phyloP scores from a whole-genome alignment of 139 green algal genomes.

The Tetradesmus obliquus region DNA sequence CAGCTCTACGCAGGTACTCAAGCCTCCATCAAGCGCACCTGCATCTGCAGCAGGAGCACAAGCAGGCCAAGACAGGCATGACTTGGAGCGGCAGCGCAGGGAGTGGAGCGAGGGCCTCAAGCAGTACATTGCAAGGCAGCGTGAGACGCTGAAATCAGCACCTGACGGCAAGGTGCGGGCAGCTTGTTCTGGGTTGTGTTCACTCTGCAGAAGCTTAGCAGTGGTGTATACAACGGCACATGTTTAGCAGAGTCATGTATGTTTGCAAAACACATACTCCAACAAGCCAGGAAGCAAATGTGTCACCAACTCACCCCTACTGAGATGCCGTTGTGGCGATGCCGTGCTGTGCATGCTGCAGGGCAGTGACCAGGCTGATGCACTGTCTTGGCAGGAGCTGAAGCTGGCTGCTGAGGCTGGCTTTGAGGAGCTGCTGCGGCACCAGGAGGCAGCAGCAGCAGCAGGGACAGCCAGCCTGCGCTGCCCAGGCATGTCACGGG shows the following conservation, averaged over 20 bases:
- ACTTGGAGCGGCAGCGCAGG: constrained; percentile 45
- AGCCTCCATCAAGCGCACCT: not conserved
- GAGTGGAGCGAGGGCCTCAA: constrained; percentile 63
- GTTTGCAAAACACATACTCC: too few species aligned
- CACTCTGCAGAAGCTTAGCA: not conserved
- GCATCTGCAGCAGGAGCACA: not conserved
- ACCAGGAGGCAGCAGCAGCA: constrained; percentile 46
- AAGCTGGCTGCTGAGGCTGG: constrained; percentile 66
- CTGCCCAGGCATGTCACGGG: not conserved
- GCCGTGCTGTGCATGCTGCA: not conserved
- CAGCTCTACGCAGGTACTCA: not conserved
- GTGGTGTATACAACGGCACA: too few species aligned
- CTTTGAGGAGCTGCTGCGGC: constrained; percentile 67
- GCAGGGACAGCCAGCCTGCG: not conserved
- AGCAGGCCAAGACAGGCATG: not conserved
- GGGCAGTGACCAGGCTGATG: constrained; percentile 15
- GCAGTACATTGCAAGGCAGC: constrained; percentile 63
- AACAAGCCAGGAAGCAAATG: too few species aligned
- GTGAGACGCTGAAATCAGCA: not conserved
- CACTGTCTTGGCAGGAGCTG: constrained; percentile 68
- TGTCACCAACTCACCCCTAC: too few species aligned
- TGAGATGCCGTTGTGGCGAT: not conserved
- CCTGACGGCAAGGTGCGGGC: not conserved
- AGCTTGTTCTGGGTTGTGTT: not conserved
- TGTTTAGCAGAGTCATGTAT: too few species aligned